These are phyloP conservation scores for Filobasidium floriforme DNA, from an alignment of 768 basidiomycete species.

Conservation along the genomic window DNA sequence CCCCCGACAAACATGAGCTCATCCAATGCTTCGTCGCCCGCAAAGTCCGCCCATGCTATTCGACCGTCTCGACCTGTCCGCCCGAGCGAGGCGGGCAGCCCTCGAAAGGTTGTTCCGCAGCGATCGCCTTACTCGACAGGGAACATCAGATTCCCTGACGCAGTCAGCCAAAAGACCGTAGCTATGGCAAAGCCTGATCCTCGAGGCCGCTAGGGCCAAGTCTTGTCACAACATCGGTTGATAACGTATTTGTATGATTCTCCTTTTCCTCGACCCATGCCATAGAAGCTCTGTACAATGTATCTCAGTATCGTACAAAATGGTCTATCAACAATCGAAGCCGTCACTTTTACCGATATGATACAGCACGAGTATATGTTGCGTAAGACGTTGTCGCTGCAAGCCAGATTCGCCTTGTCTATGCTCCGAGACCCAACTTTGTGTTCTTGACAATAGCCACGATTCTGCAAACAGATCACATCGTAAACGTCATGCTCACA, in stretches of 20 bases:
- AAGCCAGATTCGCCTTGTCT: not conserved
- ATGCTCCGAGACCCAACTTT: constrained; percentile 74
- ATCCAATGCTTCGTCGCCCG: no score
- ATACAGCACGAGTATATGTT: no score
- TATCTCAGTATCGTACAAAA: no score
- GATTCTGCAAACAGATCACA: constrained; percentile 44
- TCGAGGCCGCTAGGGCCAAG: no score
- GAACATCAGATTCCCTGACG: not conserved
- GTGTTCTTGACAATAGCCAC: constrained; percentile 78
- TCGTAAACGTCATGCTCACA: not conserved
- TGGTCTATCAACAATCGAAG: no score
- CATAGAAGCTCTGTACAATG: no score
- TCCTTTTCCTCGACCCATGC: no score
- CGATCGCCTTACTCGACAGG: not conserved
- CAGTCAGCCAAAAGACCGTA: not conserved
- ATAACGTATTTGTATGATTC: no score
- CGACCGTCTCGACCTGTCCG: not conserved
- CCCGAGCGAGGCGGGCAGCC: not conserved
- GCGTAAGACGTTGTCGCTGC: not conserved
- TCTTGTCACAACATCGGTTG: no score
- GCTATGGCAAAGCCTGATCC: not conserved
- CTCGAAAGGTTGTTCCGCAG: not conserved
- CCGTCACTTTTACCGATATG: no score
- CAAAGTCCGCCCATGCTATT: no score
- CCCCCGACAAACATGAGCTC: not conserved